Base-by-base conservation (phyloP, 192 early-diverging fungal genomes). In the Coemansia sp. region DNA sequence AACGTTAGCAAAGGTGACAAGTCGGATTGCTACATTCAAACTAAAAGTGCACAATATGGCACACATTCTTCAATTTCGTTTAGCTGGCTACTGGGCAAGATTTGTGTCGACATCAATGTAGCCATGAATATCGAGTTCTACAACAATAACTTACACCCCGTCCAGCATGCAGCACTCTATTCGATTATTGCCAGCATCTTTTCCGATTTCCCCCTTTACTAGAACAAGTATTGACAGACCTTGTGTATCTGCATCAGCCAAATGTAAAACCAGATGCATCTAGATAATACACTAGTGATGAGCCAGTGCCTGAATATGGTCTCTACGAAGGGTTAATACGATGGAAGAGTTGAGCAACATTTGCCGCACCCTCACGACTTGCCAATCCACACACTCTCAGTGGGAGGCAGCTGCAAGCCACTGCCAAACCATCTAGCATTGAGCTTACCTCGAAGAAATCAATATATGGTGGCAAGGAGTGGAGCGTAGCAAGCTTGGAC, bases 11-110 rank as follows among this genome's bases (percentile, higher is more conserved):
- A 9, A 1, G 48, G 24, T 19, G 24, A 9, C 3, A 3, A 27
- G 24, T 24, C 48, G 6, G 11, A 9, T 2, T 51, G 24, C 19
- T 24, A 51, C 24, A 19, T 51, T 6, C 19, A 11, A 24, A n/a
- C 9, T 51, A 5, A 2, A n/a, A 24, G 2, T 24, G 7, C 9
- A 10, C 10, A 24, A 2, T 8, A 37, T 17, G 14, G 10, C 6
- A 24, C 19, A 0, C 56, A 24, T 42, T 21, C 17, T 10, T 79
- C 77, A 9, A 9, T 50, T 0, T 41, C 27, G 21, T 81, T 69
- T 46, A 72, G 73, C 59, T 90, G 89, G 91, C 75, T 93, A 11
- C 90, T 90, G 0, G 72, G 85, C 2, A 90, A 90, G 45, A 87
- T 91, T 64, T 51, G 71, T 2, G 78, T 92, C 1, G 46, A 35